A percentile compares a stretch with the other conserved stretches of the same genome.
phyloP scores from a whole-genome alignment of 305 asterid species.

The Fraxinus albicans region DNA sequence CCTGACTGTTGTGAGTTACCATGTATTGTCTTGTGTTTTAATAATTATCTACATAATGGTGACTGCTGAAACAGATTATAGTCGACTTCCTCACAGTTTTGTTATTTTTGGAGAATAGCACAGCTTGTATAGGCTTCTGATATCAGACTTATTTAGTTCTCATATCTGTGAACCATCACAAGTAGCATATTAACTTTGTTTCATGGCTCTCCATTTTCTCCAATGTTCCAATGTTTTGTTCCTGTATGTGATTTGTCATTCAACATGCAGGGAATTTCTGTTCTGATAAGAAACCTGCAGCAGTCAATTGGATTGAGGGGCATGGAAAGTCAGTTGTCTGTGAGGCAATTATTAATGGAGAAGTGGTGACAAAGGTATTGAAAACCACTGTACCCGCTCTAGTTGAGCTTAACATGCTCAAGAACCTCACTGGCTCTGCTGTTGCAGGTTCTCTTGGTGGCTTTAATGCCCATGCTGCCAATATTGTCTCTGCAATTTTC shows the following conservation, averaged over 20 bases:
- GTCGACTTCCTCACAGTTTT: neutral
- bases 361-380: constrained; percentile 11
- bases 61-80: neutral
- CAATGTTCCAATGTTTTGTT: neutral
- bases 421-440: constrained; percentile 19
- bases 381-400: constrained; percentile 11
- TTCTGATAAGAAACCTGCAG: constrained; percentile 20
- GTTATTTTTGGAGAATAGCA: neutral
- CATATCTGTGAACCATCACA: neutral
- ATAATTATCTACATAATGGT: neutral
- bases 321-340: constrained; percentile 10
- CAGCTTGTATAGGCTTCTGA: neutral
- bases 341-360: constrained; percentile 6
- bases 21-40: neutral
- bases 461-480: constrained; percentile 16
- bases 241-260: neutral
- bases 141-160: neutral
- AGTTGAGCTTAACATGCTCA: constrained; percentile 15
- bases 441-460: constrained; percentile 19
- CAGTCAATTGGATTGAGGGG: constrained; percentile 20
- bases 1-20: neutral
- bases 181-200: neutral
- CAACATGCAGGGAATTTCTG: constrained; percentile 5
- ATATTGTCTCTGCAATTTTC: constrained; percentile 12
- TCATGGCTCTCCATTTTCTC: neutral